Percentiles rank a stretch among this genome's conserved stretches.
phyloP scores from a whole-genome alignment of 768 basidiomycete species.

The Infundibulicybe gibba region DNA sequence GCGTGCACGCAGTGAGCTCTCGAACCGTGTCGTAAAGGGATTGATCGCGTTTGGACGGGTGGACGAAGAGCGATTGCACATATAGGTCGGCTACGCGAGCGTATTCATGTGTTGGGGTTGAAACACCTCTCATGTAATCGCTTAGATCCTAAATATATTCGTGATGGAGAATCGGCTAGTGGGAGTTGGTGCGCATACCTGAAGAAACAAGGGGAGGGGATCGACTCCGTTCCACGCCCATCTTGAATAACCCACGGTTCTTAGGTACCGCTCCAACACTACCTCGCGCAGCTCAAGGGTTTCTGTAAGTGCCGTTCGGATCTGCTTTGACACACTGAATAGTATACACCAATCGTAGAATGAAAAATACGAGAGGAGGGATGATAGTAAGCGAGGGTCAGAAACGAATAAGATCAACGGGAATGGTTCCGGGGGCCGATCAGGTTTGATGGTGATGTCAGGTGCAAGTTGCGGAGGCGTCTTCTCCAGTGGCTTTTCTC shows the following conservation, averaged over 20 bases:
- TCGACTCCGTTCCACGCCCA: slow-evolving; percentile 65
- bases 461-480: slow-evolving; percentile 28
- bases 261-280: slow-evolving; percentile 66
- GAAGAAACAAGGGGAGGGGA: slow-evolving; percentile 57
- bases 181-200: slow-evolving; percentile 36
- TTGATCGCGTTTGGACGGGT: slow-evolving; percentile 38
- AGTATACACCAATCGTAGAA: slow-evolving; percentile 72
- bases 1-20: slow-evolving; percentile 54
- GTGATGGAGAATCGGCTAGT: background rate
- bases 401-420: slow-evolving; percentile 56
- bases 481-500: slow-evolving; percentile 18
- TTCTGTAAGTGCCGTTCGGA: slow-evolving; percentile 47
- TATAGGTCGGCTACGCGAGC: slow-evolving; percentile 55
- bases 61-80: slow-evolving; percentile 45
- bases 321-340: slow-evolving; percentile 51
- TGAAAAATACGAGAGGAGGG: slow-evolving; percentile 57
- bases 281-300: slow-evolving; percentile 52
- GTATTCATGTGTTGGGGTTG: slow-evolving; percentile 72
- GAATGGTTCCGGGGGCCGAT: slow-evolving; percentile 32
- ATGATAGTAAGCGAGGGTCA: slow-evolving; percentile 46
- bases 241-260: slow-evolving; percentile 65
- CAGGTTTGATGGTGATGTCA: slow-evolving; percentile 15
- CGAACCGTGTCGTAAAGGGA: slow-evolving; percentile 39
- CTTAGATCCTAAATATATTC: slow-evolving; percentile 57
- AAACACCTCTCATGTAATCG: slow-evolving; percentile 78